Percentiles rank a stretch among this genome's conserved stretches.
These are phyloP conservation scores for Phyllosticta ampelicida DNA, from an alignment of 2,329 filamentous ascomycete genomes.

Conservation along the genomic window DNA sequence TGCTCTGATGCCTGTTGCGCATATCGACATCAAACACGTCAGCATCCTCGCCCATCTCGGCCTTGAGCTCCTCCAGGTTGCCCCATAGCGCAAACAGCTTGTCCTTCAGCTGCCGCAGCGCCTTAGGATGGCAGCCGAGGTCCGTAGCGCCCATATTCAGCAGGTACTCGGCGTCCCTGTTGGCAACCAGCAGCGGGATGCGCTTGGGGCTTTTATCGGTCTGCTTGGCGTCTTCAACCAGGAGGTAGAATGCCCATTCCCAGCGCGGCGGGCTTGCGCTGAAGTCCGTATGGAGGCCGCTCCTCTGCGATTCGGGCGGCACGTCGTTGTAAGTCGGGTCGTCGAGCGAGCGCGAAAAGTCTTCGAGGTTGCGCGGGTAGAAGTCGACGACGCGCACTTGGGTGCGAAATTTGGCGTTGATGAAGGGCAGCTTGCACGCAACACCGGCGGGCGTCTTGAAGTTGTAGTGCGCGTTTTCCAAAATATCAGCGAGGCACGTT, in stretches of 20 bases:
- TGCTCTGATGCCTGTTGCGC: conserved; percentile 23
- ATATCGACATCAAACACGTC: conserved; percentile 19
- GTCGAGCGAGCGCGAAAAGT: conserved; percentile 50
- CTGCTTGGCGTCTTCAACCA: conserved; percentile 56
- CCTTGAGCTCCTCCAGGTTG: conserved; percentile 63
- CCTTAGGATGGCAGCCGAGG: too few species aligned
- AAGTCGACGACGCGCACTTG: conserved; percentile 75
- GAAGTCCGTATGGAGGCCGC: conserved; percentile 14
- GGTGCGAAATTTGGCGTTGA: conserved; percentile 59
- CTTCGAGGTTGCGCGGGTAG: conserved; percentile 55
- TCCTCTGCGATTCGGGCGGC: conserved; percentile 23
- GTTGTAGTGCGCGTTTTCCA: background rate
- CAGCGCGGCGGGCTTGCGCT: conserved; percentile 36
- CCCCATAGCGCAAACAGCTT: conserved; percentile 76
- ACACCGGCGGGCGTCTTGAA: conserved; percentile 22
- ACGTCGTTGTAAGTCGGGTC: conserved; percentile 31
- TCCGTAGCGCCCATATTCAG: conserved; percentile 44
- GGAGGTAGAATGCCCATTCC: conserved; percentile 77
- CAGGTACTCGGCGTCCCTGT: conserved; percentile 44
- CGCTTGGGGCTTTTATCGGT: conserved; percentile 28
- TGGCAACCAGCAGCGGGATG: conserved; percentile 60
- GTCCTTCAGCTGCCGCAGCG: conserved; percentile 58
- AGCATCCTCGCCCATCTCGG: conserved; percentile 13
- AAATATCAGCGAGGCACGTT: background rate
- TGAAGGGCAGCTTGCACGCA: conserved; percentile 53